Evolutionary conservation across 164 flowering plant species (phyloP).

Genomic region (Umbellularia californica): DNA sequence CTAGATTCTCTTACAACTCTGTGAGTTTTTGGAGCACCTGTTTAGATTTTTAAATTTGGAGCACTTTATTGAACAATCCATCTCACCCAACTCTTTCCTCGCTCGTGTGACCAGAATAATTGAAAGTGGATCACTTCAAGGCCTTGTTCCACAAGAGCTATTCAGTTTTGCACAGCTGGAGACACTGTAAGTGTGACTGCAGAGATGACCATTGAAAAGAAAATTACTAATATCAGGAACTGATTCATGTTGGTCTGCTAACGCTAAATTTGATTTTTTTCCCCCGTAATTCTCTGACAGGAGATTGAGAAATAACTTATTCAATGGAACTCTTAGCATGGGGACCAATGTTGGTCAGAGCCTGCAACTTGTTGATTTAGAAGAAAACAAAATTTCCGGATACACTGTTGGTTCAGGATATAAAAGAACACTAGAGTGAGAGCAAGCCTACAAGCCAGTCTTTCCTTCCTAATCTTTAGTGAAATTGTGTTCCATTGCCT

Average conservation of each 20-base stretch:
- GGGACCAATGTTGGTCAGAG: constrained; percentile 45
- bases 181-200: constrained; percentile 24
- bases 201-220: neutral
- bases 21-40: constrained; percentile 39
- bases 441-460: neutral
- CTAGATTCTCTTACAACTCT: constrained; percentile 71
- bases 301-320: constrained; percentile 62
- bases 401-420: constrained; percentile 43
- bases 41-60: neutral
- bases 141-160: constrained; percentile 47
- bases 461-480: neutral
- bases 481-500: neutral
- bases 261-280: neutral
- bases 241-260: neutral
- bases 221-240: neutral
- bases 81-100: neutral
- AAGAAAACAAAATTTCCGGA: constrained; percentile 57
- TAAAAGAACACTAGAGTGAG: constrained; percentile 59
- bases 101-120: constrained; percentile 41
- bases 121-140: constrained; percentile 60
- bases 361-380: constrained; percentile 68
- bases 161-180: constrained; percentile 67
- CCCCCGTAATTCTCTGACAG: constrained; percentile 25
- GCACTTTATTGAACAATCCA: constrained; percentile 2
- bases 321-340: constrained; percentile 56